Percentiles rank a stretch among this genome's conserved stretches.
These are phyloP conservation scores for Collybia nuda DNA, from an alignment of 768 basidiomycete genomes.

Conservation along the genomic window DNA sequence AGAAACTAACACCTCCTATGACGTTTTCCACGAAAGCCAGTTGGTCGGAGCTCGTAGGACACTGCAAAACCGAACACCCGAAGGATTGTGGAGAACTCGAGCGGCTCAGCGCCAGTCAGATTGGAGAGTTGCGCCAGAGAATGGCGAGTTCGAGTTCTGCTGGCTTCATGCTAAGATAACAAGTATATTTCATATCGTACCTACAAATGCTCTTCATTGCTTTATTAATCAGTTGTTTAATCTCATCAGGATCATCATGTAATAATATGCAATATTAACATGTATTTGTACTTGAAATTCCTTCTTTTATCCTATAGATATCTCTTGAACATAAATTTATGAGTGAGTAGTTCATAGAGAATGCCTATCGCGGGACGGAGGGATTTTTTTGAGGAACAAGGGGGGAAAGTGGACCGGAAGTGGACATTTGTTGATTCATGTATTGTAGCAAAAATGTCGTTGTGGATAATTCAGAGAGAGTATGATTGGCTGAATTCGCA, in stretches of 20 bases:
- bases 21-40: constrained; percentile 24
- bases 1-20: background rate
- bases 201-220: background rate
- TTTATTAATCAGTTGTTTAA: background rate
- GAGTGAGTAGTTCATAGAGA: too few relatives aligned
- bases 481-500: too few relatives aligned
- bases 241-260: background rate
- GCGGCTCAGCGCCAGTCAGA: constrained; percentile 26
- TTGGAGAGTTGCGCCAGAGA: constrained; percentile 29
- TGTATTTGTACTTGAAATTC: too few relatives aligned
- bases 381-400: too few relatives aligned
- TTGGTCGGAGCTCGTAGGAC: constrained; percentile 30
- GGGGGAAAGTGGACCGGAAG: too few relatives aligned
- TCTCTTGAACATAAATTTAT: too few relatives aligned
- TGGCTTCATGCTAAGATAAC: constrained; percentile 7
- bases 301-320: too few relatives aligned
- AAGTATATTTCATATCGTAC: background rate
- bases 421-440: too few relatives aligned
- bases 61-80: constrained; percentile 28
- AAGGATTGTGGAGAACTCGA: constrained; percentile 29
- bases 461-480: too few relatives aligned
- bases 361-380: too few relatives aligned
- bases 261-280: too few relatives aligned
- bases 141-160: constrained; percentile 13
- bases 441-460: too few relatives aligned